phyloP scores from a whole-genome alignment of 1,139 yeast genomes.

The Blastobotrys elegans region DNA sequence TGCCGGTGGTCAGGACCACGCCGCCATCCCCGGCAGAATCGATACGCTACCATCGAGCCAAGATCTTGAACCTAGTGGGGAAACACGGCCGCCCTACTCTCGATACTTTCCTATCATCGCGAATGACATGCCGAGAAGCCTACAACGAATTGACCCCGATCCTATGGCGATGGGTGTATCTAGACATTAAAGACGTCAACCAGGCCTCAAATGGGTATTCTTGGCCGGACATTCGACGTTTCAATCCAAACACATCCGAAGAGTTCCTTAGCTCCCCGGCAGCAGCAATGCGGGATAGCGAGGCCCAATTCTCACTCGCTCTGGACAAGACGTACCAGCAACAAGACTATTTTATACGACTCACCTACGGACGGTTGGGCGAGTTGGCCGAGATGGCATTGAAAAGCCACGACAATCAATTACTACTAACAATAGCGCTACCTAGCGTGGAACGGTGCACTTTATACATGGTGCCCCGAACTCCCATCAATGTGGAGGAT shows the following conservation, averaged over 20 bases:
- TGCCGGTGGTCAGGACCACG: background rate
- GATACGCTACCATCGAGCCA: background rate
- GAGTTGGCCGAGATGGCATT: slow-evolving; percentile 1
- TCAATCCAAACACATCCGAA: background rate
- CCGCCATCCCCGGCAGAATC: background rate
- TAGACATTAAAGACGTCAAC: slow-evolving; percentile 7
- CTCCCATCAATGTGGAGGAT: slow-evolving; percentile 4
- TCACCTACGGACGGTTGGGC: slow-evolving; percentile 2
- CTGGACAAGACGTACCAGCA: background rate
- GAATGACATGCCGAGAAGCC: slow-evolving; percentile 2
- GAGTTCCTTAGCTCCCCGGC: background rate
- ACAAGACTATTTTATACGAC: slow-evolving; percentile 1
- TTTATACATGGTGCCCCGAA: slow-evolving; percentile 6
- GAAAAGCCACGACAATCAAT: background rate
- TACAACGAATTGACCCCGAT: slow-evolving; percentile 6
- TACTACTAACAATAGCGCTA: background rate
- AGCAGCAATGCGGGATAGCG: background rate
- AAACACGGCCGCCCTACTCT: background rate
- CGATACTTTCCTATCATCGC: slow-evolving; percentile 6
- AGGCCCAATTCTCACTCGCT: background rate
- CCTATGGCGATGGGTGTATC: slow-evolving; percentile 10
- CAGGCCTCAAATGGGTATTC: background rate
- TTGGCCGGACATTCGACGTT: background rate
- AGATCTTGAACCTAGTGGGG: background rate
- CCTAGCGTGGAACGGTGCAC: slow-evolving; percentile 2